Evolutionary conservation across 768 basidiomycete species (phyloP), one percentile per base, ranked within the genome.

Genomic region (Roridomyces roridus): DNA sequence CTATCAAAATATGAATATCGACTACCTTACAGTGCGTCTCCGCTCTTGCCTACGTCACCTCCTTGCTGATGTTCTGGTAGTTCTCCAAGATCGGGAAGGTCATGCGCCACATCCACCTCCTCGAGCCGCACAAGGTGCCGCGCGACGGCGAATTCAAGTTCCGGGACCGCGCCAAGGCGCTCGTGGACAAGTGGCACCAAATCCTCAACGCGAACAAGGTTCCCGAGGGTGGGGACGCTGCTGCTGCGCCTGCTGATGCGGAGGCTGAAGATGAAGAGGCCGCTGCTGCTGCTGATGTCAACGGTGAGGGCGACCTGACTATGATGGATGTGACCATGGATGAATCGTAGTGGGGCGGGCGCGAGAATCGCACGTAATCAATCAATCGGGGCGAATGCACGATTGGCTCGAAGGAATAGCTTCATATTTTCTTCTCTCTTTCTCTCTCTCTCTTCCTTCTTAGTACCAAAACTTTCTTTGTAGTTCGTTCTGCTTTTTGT

Each of bases 11-110:
- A 91, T 94, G 74, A 89, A 86, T 46, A 87, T 94, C 55, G 83
- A 86, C 51, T 89, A 92, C 64, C 82, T 95, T 15, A 68, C 73
- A 58, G 73, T 80, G 66, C 59, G 76, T 68, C 25, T 35, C 25
- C 21, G 20, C 25, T 18, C 44, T 46, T 53, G 25, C 36, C n/a
- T 9, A 18, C 44, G 21, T 28, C 34, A 25, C 21, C 28, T 46
- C 35, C 49, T 62, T 46, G 34, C 53, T 57, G 50, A 54, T 40
- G 7, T 20, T 50, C 62, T 57, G 62, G 51, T 68, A 91, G 86
- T 87, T 85, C 74, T 92, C 91, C 46, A 91, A 92, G 72, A 89
- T 91, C 61, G 86, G 85, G 71, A 89, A 89, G 77, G 92, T 95
- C 29, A 92, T 95, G 90, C 90, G 91, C 65, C 91, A 92, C 72